These are phyloP conservation scores for Entomortierella chlamydospora DNA, from an alignment of 192 early-diverging fungal species.

Conservation along the genomic window DNA sequence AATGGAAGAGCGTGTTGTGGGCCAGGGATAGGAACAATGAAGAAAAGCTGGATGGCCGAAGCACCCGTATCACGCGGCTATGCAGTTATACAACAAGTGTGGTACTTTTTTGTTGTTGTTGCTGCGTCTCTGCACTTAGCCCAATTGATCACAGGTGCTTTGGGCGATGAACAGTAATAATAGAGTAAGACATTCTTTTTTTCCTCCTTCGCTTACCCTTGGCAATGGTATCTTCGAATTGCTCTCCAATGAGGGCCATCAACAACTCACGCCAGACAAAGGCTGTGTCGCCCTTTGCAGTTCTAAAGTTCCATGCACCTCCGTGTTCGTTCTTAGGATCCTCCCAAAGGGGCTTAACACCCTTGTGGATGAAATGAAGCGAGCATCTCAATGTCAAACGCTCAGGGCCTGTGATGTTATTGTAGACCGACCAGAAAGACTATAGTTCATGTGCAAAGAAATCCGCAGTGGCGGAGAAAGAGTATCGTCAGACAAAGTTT, in stretches of 20 bases:
- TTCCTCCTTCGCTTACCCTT: conserved; percentile 40
- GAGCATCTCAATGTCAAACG: conserved; percentile 48
- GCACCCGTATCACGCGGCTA: too few species aligned
- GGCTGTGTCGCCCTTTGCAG: conserved; percentile 56
- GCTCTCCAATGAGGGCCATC: conserved; percentile 63
- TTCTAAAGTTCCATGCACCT: conserved; percentile 63
- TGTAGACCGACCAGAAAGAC: conserved; percentile 63
- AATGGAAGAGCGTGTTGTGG: neutral
- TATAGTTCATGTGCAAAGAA: conserved; percentile 9
- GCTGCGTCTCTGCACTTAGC: neutral
- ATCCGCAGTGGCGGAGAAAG: neutral
- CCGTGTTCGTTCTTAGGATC: conserved; percentile 65
- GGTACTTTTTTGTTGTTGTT: too few species aligned
- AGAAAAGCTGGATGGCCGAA: too few species aligned
- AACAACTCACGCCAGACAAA: conserved; percentile 62
- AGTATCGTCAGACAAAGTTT: conserved; percentile 12
- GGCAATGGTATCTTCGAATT: conserved; percentile 58
- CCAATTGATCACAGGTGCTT: neutral
- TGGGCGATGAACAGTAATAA: neutral
- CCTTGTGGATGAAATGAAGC: conserved; percentile 64
- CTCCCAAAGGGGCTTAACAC: conserved; percentile 62
- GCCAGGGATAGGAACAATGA: too few species aligned
- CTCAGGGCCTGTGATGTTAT: conserved; percentile 63
- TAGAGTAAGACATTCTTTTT: conserved; percentile 2
- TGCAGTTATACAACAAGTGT: too few species aligned